phyloP scores from a whole-genome alignment of 805 yeast species.

The Yarrowia sp. region DNA sequence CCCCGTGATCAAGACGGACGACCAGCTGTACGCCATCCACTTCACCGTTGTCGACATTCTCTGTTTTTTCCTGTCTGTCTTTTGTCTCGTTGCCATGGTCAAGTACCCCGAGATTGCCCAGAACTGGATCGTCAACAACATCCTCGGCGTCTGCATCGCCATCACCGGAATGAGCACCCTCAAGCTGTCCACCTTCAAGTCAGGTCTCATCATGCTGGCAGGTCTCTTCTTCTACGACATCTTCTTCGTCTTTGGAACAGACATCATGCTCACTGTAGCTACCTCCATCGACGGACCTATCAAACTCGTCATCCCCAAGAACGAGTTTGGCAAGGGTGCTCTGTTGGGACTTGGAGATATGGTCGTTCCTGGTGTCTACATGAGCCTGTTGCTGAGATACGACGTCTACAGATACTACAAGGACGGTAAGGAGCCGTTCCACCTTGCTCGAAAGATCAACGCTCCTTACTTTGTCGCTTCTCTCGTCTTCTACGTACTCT shows the following conservation, averaged over 20 bases:
- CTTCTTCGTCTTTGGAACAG: constrained; percentile 69
- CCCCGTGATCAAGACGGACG: constrained; percentile 30
- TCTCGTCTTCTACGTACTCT: constrained; percentile 58
- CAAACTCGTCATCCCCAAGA: constrained; percentile 56
- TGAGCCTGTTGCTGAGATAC: constrained; percentile 61
- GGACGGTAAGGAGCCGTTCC: constrained; percentile 45
- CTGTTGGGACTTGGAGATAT: constrained; percentile 73
- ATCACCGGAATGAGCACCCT: constrained; percentile 54
- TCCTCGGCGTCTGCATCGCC: constrained; percentile 55
- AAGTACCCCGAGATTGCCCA: constrained; percentile 45
- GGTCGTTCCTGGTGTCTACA: constrained; percentile 63
- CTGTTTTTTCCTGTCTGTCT: constrained; percentile 40
- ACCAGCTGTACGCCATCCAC: constrained; percentile 18
- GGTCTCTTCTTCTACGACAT: constrained; percentile 68
- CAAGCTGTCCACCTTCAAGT: constrained; percentile 55
- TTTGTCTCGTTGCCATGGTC: constrained; percentile 41
- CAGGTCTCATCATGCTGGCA: constrained; percentile 56
- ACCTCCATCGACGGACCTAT: constrained; percentile 61
- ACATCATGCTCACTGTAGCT: constrained; percentile 70
- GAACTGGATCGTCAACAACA: constrained; percentile 59
- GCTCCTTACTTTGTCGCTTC: constrained; percentile 58
- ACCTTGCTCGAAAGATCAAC: constrained; percentile 48
- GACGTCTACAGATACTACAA: constrained; percentile 57
- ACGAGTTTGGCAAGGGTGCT: constrained; percentile 45
- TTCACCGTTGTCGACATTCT: constrained; percentile 42